These are phyloP conservation scores for Ustilago lituana DNA, from an alignment of 1,284 basidiomycete species.

Conservation along the genomic window DNA sequence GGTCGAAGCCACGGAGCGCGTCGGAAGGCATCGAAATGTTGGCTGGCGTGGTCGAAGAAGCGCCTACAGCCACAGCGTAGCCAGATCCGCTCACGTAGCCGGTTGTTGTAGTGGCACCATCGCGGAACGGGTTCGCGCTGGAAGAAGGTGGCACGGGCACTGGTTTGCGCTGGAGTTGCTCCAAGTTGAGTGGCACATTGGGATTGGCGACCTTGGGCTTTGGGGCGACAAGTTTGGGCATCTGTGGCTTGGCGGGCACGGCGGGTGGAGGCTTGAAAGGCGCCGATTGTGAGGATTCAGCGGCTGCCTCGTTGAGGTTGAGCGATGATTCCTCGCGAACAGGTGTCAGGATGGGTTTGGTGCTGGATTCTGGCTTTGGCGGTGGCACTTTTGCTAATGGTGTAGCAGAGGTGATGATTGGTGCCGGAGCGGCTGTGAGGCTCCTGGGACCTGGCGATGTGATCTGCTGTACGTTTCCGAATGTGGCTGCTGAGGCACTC, in stretches of 20 bases:
- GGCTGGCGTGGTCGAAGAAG: constrained; percentile 25
- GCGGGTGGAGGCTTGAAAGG: constrained; percentile 35
- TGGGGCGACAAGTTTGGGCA: constrained; percentile 47
- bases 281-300: constrained; percentile 3
- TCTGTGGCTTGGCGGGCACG: constrained; percentile 50
- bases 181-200: constrained; percentile 40
- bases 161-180: constrained; percentile 33
- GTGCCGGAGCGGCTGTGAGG: constrained; percentile 23
- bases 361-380: constrained; percentile 35
- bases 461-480: constrained; percentile 30
- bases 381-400: constrained; percentile 19
- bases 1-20: constrained; percentile 58
- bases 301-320: constrained; percentile 5
- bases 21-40: constrained; percentile 33
- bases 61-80: constrained; percentile 37
- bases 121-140: constrained; percentile 48
- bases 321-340: constrained; percentile 35
- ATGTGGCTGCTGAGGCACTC: constrained; percentile 37
- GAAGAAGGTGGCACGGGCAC: constrained; percentile 29
- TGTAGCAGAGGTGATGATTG: constrained; percentile 9
- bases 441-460: constrained; percentile 36
- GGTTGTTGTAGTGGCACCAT: constrained; percentile 25
- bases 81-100: constrained; percentile 35
- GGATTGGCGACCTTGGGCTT: constrained; percentile 45
- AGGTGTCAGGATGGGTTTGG: constrained; percentile 43